Conservation (phyloP, 2,329 filamentous ascomycete genomes). For the Scedosporium boydii region DNA sequence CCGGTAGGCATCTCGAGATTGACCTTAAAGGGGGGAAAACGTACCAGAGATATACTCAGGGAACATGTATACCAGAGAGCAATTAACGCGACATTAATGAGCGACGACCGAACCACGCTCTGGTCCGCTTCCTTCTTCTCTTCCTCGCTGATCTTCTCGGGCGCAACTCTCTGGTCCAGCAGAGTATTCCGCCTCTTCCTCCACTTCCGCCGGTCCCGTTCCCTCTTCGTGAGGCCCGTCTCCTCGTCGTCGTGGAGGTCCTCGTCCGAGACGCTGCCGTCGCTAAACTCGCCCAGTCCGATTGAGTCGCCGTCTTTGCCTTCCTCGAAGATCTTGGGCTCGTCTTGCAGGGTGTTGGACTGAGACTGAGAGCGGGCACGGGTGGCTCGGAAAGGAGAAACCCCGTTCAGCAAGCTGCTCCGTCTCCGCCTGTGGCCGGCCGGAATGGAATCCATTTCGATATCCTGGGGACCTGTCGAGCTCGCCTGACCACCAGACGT, state of each 20-base stretch:
- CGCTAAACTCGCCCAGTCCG: slow-evolving; percentile 24
- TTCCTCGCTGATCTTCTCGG: slow-evolving; percentile 53
- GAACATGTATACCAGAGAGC: slow-evolving; percentile 85
- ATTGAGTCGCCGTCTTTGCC: slow-evolving; percentile 14
- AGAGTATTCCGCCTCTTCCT: slow-evolving; percentile 58
- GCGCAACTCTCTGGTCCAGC: slow-evolving; percentile 60
- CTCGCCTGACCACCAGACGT: neutral
- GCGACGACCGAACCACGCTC: slow-evolving; percentile 57
- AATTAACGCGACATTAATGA: slow-evolving; percentile 75
- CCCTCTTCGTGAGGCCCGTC: slow-evolving; percentile 69
- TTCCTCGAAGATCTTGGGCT: slow-evolving; percentile 38
- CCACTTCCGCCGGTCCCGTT: slow-evolving; percentile 57
- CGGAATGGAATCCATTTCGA: slow-evolving; percentile 47
- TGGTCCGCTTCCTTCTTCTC: slow-evolving; percentile 70
- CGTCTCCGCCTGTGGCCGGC: slow-evolving; percentile 44
- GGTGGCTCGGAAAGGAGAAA: slow-evolving; percentile 12
- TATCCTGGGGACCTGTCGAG: slow-evolving; percentile 22
- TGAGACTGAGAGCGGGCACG: slow-evolving; percentile 17
- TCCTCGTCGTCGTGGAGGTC: slow-evolving; percentile 81
- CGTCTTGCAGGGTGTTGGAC: slow-evolving; percentile 22
- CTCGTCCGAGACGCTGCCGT: slow-evolving; percentile 58
- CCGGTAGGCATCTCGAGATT: neutral
- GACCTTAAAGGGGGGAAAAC: slow-evolving; percentile 21
- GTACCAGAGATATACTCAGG: slow-evolving; percentile 80
- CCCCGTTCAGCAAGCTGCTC: slow-evolving; percentile 39